Evolutionary conservation across 805 yeast genomes (phyloP).

Genomic region (Candida caryicola): DNA sequence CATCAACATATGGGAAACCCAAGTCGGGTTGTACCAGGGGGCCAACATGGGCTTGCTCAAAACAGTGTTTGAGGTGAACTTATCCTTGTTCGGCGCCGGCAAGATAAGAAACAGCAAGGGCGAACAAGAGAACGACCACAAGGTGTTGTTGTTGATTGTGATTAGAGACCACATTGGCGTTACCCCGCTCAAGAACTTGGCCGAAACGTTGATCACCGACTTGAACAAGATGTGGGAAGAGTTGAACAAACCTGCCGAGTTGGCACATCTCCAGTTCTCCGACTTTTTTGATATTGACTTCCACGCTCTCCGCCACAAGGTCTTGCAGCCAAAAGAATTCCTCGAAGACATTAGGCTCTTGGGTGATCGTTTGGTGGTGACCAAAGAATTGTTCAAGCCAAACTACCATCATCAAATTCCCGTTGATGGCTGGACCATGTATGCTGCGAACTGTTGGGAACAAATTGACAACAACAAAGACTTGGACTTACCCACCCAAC

Average conservation of each 20-base stretch:
- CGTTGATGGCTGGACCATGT: slow-evolving; percentile 92
- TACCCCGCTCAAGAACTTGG: slow-evolving; percentile 74
- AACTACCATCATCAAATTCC: slow-evolving; percentile 85
- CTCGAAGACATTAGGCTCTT: slow-evolving; percentile 54
- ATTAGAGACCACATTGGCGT: slow-evolving; percentile 88
- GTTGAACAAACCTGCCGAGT: slow-evolving; percentile 68
- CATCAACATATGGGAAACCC: slow-evolving; percentile 95
- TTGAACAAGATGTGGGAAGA: slow-evolving; percentile 74
- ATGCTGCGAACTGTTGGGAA: slow-evolving; percentile 89
- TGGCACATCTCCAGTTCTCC: slow-evolving; percentile 50
- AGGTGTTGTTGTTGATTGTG: slow-evolving; percentile 76
- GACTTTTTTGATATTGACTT: slow-evolving; percentile 88
- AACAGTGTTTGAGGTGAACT: slow-evolving; percentile 94
- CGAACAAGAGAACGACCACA: slow-evolving; percentile 51
- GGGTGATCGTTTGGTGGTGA: slow-evolving; percentile 57
- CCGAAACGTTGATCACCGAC: slow-evolving; percentile 67
- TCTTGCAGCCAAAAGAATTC: slow-evolving; percentile 75
- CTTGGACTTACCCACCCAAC: slow-evolving; percentile 94
- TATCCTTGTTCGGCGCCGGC: slow-evolving; percentile 73
- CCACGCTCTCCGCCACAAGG: slow-evolving; percentile 79
- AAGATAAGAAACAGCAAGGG: slow-evolving; percentile 19
- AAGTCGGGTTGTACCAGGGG: slow-evolving; percentile 95
- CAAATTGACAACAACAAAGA: slow-evolving; percentile 92
- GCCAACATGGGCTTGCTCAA: slow-evolving; percentile 94
- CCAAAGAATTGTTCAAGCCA: slow-evolving; percentile 52